These are phyloP conservation scores for Strobilomyces dryophilus DNA, from an alignment of 768 basidiomycete genomes.

Conservation along the genomic window DNA sequence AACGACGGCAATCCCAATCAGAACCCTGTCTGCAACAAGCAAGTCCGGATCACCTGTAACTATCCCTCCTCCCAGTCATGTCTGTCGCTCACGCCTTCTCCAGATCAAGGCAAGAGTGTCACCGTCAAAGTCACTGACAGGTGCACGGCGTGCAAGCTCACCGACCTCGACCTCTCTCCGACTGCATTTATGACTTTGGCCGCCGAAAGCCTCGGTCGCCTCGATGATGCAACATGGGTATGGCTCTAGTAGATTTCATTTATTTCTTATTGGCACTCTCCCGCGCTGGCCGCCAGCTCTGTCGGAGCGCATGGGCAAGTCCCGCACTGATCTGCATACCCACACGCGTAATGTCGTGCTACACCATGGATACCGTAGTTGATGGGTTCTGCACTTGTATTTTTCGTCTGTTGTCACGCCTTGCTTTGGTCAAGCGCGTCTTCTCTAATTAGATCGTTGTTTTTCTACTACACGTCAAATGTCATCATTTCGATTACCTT, in stretches of 20 bases:
- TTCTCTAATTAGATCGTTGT: conserved; percentile 16
- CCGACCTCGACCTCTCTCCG: conserved; percentile 62
- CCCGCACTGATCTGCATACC: neutral
- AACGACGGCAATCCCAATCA: conserved; percentile 65
- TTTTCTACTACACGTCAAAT: conserved; percentile 4
- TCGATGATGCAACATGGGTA: conserved; percentile 21
- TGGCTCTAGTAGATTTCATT: conserved; percentile 2
- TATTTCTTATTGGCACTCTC: conserved; percentile 22
- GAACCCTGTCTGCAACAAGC: conserved; percentile 67
- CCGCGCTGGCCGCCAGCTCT: conserved; percentile 19
- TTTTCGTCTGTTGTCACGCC: conserved; percentile 11
- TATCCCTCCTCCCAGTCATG: neutral
- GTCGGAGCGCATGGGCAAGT: conserved; percentile 26
- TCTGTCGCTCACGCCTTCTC: conserved; percentile 12
- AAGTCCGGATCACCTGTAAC: conserved; percentile 47
- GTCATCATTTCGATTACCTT: neutral
- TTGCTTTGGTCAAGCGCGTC: conserved; percentile 36
- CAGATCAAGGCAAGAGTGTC: conserved; percentile 51
- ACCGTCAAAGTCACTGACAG: conserved; percentile 56
- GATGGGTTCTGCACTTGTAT: conserved; percentile 23
- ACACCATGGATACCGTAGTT: conserved; percentile 24
- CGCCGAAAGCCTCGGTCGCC: conserved; percentile 42
- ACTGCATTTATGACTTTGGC: conserved; percentile 52
- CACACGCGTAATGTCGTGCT: conserved; percentile 24
- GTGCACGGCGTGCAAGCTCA: conserved; percentile 49